A percentile compares a stretch with the other conserved stretches of the same genome.
phyloP scores from a whole-genome alignment of 352 stramenopile species.

The Phytopythium sindhum region DNA sequence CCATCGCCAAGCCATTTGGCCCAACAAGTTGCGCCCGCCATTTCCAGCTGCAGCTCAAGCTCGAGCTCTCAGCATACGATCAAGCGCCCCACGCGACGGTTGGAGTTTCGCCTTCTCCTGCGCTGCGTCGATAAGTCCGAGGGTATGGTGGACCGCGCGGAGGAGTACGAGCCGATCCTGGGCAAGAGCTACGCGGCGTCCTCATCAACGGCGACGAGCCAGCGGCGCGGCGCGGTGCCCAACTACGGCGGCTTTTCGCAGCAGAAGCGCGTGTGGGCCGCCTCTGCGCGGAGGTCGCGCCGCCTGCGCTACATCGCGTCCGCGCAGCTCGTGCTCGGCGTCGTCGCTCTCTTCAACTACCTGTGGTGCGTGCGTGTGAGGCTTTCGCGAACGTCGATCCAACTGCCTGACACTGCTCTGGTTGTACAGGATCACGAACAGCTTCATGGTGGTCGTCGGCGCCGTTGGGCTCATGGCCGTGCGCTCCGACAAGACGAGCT shows the following conservation, averaged over 20 bases:
- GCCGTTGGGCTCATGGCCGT: slow-evolving; percentile 65
- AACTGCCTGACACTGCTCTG: neutral
- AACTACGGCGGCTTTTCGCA: slow-evolving; percentile 75
- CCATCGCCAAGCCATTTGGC: slow-evolving; percentile 3
- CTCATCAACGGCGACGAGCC: slow-evolving; percentile 17
- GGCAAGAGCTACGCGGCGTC: slow-evolving; percentile 24
- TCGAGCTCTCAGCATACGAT: neutral
- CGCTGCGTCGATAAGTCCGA: too few relatives aligned
- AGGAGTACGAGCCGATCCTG: slow-evolving; percentile 38
- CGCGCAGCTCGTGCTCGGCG: slow-evolving; percentile 52
- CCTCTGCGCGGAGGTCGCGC: slow-evolving; percentile 52
- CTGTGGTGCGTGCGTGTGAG: slow-evolving; percentile 38
- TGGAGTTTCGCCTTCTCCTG: neutral
- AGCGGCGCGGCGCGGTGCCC: slow-evolving; percentile 22
- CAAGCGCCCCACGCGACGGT: too few relatives aligned
- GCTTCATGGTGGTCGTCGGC: slow-evolving; percentile 69
- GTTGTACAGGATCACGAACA: slow-evolving; percentile 47
- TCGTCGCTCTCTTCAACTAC: slow-evolving; percentile 66
- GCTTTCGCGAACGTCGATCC: neutral
- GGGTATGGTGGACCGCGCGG: slow-evolving; percentile 6
- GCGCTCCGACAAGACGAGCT: slow-evolving; percentile 73
- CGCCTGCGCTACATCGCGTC: slow-evolving; percentile 63
- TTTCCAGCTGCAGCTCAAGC: neutral
- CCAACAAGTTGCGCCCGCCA: neutral
- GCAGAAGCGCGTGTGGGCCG: slow-evolving; percentile 73